Conservation (phyloP, 1,139 yeast genomes). For the Candida labiduridarum region DNA sequence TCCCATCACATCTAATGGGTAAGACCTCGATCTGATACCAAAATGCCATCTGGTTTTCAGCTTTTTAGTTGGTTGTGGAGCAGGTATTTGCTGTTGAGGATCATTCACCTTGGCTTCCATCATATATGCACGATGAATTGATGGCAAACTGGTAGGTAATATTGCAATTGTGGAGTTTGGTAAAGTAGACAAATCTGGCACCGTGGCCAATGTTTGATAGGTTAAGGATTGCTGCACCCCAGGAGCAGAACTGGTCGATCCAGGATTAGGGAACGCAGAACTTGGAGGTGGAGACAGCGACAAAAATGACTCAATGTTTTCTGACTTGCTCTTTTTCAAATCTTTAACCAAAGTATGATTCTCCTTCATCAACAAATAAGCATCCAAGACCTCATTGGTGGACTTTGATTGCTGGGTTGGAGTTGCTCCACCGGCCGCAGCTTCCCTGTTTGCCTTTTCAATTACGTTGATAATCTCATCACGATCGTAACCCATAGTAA, state of each 20-base stretch:
- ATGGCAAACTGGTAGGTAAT: constrained; percentile 90
- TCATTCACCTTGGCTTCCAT: constrained; percentile 45
- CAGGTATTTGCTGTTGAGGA: constrained; percentile 55
- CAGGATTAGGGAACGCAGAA: constrained; percentile 28
- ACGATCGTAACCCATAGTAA: constrained; percentile 91
- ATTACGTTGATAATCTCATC: constrained; percentile 85
- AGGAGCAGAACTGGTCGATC: constrained; percentile 34
- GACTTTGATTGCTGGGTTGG: constrained; percentile 28
- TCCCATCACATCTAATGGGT: constrained; percentile 98
- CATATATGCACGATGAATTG: constrained; percentile 94
- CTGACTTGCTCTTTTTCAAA: constrained; percentile 56
- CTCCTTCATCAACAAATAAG: constrained; percentile 85
- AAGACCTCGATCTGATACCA: constrained; percentile 93
- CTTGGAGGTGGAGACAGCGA: constrained; percentile 53
- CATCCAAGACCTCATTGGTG: constrained; percentile 81
- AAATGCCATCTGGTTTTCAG: constrained; percentile 98
- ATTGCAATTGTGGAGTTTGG: constrained; percentile 81
- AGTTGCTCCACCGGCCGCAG: constrained; percentile 16
- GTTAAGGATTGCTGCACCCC: constrained; percentile 53
- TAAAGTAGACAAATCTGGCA: constrained; percentile 51
- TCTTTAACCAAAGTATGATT: constrained; percentile 72
- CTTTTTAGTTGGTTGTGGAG: constrained; percentile 70
- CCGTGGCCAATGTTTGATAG: constrained; percentile 52
- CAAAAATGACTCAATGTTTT: constrained; percentile 53
- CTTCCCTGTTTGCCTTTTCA: constrained; percentile 44